phyloP scores from a whole-genome alignment of 2,329 filamentous ascomycete species.

The Lachnellula suecica region DNA sequence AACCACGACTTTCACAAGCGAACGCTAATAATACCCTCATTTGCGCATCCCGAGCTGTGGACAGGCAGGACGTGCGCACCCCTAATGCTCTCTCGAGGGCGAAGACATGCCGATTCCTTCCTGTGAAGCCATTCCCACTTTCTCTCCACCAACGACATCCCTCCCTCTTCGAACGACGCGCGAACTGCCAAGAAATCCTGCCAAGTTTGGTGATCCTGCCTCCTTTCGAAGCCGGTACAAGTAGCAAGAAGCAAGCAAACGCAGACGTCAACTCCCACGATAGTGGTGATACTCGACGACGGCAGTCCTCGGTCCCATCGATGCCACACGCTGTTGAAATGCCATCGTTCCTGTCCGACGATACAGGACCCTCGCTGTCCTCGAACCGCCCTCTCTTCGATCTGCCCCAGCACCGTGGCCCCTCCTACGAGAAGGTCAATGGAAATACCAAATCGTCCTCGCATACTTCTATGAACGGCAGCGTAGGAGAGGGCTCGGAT shows the following conservation, averaged over 20 bases:
- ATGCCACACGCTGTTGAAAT: slow-evolving; percentile 48
- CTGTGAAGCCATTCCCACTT: slow-evolving; percentile 12
- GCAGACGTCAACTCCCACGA: slow-evolving; percentile 18
- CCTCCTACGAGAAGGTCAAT: slow-evolving; percentile 34
- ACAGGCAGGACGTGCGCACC: not conserved
- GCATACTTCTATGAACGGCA: slow-evolving; percentile 33
- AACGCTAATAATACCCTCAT: not conserved
- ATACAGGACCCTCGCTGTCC: slow-evolving; percentile 32
- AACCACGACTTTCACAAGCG: not conserved
- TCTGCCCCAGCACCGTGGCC: slow-evolving; percentile 37
- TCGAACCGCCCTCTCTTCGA: slow-evolving; percentile 29
- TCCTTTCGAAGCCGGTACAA: slow-evolving; percentile 22
- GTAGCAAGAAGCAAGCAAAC: no score
- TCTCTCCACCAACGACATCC: not conserved
- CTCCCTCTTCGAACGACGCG: no score
- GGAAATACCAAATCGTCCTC: slow-evolving; percentile 30
- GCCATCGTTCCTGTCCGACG: slow-evolving; percentile 49
- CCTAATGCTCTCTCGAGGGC: not conserved
- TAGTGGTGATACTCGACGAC: slow-evolving; percentile 24
- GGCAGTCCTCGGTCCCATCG: slow-evolving; percentile 19
- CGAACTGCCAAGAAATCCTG: slow-evolving; percentile 19
- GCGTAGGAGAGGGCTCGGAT: slow-evolving; percentile 31
- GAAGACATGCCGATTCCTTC: slow-evolving; percentile 20
- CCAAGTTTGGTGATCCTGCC: slow-evolving; percentile 23
- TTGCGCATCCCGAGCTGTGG: not conserved